Evolutionary conservation across 2,329 filamentous ascomycete species (phyloP).

Genomic region (Orbilia javanica): DNA sequence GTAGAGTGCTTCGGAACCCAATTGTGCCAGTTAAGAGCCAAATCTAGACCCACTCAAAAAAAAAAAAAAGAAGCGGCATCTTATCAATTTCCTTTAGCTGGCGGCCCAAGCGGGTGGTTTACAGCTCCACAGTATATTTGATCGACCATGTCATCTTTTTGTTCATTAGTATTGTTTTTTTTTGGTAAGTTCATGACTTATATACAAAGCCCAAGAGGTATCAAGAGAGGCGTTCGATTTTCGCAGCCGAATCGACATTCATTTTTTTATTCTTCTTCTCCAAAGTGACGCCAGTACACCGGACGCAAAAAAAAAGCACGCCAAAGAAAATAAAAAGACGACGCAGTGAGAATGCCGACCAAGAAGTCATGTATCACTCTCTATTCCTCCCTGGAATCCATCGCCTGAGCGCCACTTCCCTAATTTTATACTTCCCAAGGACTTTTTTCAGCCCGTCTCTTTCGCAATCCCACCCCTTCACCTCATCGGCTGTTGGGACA

Average conservation of each 20-base stretch:
- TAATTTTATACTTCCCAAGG: constrained; percentile 78
- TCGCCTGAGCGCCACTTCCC: constrained; percentile 83
- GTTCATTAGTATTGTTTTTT: constrained; percentile 4
- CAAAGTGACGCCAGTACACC: not conserved
- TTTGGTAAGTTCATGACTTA: not conserved
- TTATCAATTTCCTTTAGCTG: not conserved
- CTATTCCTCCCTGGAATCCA: constrained; percentile 86
- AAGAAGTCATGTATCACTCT: constrained; percentile 68
- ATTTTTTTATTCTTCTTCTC: not conserved
- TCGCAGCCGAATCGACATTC: not conserved
- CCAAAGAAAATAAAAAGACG: not conserved
- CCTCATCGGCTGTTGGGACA: constrained; percentile 76
- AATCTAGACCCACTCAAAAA: not conserved
- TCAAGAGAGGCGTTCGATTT: constrained; percentile 18
- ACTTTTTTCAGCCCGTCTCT: constrained; percentile 72
- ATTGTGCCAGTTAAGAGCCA: not conserved
- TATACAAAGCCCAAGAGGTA: constrained; percentile 11
- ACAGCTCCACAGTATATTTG: not conserved
- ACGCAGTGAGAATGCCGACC: no score
- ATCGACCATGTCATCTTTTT: not conserved
- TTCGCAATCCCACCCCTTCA: constrained; percentile 66
- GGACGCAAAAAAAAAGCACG: not conserved
- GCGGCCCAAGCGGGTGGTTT: not conserved
- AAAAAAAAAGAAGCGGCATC: no score
- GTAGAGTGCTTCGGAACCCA: not conserved